A percentile compares a stretch with the other conserved stretches of the same genome.
phyloP scores from a whole-genome alignment of 2,329 filamentous ascomycete species.

The Achaetomium macrosporum region DNA sequence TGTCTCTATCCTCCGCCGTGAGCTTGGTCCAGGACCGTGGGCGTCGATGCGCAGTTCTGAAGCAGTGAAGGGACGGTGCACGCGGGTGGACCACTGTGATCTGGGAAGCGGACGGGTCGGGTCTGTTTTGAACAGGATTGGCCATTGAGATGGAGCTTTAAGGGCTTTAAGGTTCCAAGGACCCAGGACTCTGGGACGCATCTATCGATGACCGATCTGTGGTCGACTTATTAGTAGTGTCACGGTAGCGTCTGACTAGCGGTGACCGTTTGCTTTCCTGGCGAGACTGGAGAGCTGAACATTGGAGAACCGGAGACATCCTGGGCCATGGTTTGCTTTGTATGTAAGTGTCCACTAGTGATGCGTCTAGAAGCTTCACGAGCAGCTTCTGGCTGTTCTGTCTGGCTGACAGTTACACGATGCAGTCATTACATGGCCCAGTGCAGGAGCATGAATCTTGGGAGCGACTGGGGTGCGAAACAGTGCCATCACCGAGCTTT shows the following conservation, averaged over 20 bases:
- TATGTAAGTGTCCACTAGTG: slow-evolving; percentile 9
- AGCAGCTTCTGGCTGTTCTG: not conserved
- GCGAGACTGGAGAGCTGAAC: slow-evolving; percentile 9
- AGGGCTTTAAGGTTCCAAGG: not conserved
- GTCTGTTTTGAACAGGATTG: not conserved
- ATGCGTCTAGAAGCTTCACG: not conserved
- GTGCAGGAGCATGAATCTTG: not conserved
- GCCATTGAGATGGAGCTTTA: slow-evolving; percentile 4
- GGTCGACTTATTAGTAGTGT: too few species aligned
- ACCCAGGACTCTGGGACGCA: slow-evolving; percentile 1
- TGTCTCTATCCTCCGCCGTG: slow-evolving; percentile 23
- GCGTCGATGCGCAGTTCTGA: slow-evolving; percentile 7
- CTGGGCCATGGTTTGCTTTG: not conserved
- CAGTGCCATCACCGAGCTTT: slow-evolving; percentile 19
- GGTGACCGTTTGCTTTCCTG: not conserved
- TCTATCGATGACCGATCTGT: not conserved
- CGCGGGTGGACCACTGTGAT: slow-evolving; percentile 8
- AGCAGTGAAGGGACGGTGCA: slow-evolving; percentile 16
- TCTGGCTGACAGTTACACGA: slow-evolving; percentile 21
- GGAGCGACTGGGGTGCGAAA: slow-evolving; percentile 9
- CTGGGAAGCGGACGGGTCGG: not conserved
- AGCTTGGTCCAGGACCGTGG: slow-evolving; percentile 17
- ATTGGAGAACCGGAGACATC: slow-evolving; percentile 1
- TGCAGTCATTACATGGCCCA: not conserved
- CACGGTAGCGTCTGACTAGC: not conserved